phyloP scores from a whole-genome alignment of 805 yeast genomes.

The Brettanomyces naardenensis region DNA sequence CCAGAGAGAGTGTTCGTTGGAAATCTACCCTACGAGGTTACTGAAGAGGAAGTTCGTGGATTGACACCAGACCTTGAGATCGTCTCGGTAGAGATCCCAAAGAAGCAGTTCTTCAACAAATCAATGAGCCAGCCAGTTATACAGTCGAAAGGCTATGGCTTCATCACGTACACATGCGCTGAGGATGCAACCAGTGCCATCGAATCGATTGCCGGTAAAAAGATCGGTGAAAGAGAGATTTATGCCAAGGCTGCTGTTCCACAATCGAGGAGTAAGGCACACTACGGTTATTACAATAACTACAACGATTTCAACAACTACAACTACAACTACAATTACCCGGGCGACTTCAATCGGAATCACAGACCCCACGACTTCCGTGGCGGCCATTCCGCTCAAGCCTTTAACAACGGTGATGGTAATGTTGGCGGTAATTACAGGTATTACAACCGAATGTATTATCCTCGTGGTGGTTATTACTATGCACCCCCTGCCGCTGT shows the following conservation, averaged over 20 bases:
- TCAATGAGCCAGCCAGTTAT: constrained; percentile 15
- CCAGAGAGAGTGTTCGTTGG: constrained; percentile 40
- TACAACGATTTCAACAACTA: constrained; percentile 4
- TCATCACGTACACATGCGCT: constrained; percentile 51
- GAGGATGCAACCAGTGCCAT: constrained; percentile 64
- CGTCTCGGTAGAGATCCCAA: constrained; percentile 26
- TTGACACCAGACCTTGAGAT: constrained; percentile 30
- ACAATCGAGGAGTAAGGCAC: constrained; percentile 18
- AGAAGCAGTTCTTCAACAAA: constrained; percentile 19
- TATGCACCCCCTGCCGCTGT: constrained; percentile 6
- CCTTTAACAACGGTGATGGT: not conserved
- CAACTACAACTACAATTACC: constrained; percentile 2
- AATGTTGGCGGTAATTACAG: not conserved
- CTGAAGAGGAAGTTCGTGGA: constrained; percentile 36
- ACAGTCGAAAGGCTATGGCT: constrained; percentile 31
- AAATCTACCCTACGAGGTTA: constrained; percentile 35
- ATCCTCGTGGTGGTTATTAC: constrained; percentile 1
- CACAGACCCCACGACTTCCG: not conserved
- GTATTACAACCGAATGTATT: not conserved
- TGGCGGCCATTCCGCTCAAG: not conserved
- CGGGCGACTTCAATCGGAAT: not conserved
- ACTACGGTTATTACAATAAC: constrained; percentile 6
- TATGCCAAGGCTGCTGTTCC: constrained; percentile 46
- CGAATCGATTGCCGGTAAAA: constrained; percentile 21
- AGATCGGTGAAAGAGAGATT: constrained; percentile 30